Percentiles rank a stretch among this genome's conserved stretches.
Evolutionary conservation across 805 yeast genomes (phyloP).

Genomic region (Spathaspora sp.): DNA sequence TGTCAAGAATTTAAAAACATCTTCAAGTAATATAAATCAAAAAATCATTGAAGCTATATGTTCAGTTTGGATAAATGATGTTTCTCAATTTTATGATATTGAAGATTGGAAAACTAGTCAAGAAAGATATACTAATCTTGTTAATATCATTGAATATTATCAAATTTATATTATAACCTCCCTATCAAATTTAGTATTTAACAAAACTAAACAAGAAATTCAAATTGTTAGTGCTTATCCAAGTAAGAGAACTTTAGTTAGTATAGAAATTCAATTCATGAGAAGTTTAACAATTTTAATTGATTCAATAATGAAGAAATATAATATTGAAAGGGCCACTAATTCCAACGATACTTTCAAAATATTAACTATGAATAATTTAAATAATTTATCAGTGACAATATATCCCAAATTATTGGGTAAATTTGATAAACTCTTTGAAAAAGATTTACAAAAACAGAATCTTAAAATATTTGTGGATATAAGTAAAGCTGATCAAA

Average conservation of each 20-base stretch:
- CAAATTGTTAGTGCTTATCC: constrained; percentile 36
- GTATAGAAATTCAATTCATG: constrained; percentile 44
- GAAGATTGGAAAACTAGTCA: constrained; percentile 35
- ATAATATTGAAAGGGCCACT: constrained; percentile 22
- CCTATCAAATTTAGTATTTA: constrained; percentile 23
- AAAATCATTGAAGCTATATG: constrained; percentile 38
- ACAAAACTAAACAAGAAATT: constrained; percentile 14
- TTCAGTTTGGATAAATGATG: constrained; percentile 43
- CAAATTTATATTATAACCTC: constrained; percentile 30
- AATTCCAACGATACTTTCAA: constrained; percentile 24
- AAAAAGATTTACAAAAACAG: constrained; percentile 32
- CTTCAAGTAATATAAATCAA: constrained; percentile 32
- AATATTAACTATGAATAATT: constrained; percentile 41
- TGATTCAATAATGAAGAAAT: constrained; percentile 40
- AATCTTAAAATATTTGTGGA: constrained; percentile 38
- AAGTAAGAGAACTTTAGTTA: constrained; percentile 35
- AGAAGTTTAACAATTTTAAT: constrained; percentile 37
- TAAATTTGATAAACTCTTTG: constrained; percentile 32
- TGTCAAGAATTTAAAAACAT: constrained; percentile 29
- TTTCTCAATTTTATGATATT: constrained; percentile 41
- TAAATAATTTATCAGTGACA: constrained; percentile 29
- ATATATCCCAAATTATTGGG: constrained; percentile 29
- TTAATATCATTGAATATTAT: constrained; percentile 34
- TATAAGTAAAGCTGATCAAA: constrained; percentile 36
- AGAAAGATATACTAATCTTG: constrained; percentile 24